Evolutionary conservation across 768 basidiomycete species (phyloP), one percentile per base, ranked within the genome.

Genomic region (Paxillus rubicundulus): DNA sequence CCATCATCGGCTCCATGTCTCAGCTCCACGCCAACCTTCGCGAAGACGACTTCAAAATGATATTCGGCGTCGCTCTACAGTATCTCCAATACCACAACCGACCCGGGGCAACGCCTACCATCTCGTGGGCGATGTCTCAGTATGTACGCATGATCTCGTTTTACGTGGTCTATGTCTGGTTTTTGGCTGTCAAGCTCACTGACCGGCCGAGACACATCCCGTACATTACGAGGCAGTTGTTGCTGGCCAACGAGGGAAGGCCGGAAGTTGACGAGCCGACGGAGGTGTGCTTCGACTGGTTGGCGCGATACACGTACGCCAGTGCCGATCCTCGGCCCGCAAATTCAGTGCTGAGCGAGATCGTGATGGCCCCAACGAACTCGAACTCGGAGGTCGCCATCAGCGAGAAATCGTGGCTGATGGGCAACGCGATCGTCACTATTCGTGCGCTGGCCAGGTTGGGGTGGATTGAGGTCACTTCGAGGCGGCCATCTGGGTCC

Each of bases 201-300:
- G 89, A 96, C 60, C 80, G 97, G 13, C 85, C 86, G 0, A 78
- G 79, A 28, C 86, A 96, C 63, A 81, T 98, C 27, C 81, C 84
- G 27, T 93, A 87, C 71, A 93, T 99, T 66, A 87, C 88, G 1
- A 80, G 88, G 9, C 89, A 93, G 58, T 79, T 99, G 1, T 75
- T 95, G 9, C 76, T 93, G 21, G 93, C 92, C 13, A 93, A 93
- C 70, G 87, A 89, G 54, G 85, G 81, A 13, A 82, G 80, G 48
- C 72, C 74, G 2, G 77, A 81, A 37, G 74, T 95, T 5, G 97
- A 98, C 67, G 92, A 90, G 54, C 86, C 87, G 24, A 91, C 94
- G 0, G 92, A 98, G 65, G 96, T 98, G 33, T 96, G 92, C 70
- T 95, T 98, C 64, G 97, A 99, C 67, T 98, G 95, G 93, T 78